Evolutionary conservation across 768 basidiomycete species (phyloP).

Genomic region (Phallus indusiatus): DNA sequence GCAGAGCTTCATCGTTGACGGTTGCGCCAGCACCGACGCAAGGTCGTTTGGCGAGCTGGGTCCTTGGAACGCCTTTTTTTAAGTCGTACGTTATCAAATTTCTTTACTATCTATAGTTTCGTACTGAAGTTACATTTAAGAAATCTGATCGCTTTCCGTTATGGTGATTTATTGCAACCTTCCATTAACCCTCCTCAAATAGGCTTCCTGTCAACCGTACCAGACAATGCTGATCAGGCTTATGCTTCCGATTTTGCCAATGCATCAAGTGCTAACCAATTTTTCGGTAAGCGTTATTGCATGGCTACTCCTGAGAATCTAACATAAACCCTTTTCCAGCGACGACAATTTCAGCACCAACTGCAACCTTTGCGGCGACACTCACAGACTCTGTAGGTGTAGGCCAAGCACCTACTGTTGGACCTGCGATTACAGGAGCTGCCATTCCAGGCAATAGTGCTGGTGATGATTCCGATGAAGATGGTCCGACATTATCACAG

Average conservation of each 20-base stretch:
- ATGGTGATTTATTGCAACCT: conserved; percentile 61
- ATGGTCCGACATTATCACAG: too few relatives aligned
- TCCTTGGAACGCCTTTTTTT: conserved; percentile 64
- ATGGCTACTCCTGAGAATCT: background rate
- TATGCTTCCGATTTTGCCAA: background rate
- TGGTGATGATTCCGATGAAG: too few relatives aligned
- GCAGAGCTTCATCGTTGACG: conserved; percentile 34
- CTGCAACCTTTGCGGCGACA: background rate
- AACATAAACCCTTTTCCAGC: background rate
- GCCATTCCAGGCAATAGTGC: too few relatives aligned
- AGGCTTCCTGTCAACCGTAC: conserved; percentile 65
- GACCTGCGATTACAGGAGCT: background rate
- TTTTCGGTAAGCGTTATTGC: background rate
- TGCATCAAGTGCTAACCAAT: background rate
- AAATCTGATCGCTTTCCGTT: conserved; percentile 58
- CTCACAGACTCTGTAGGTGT: conserved; percentile 1
- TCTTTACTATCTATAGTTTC: background rate
- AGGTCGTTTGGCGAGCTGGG: conserved; percentile 67
- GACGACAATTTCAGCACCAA: background rate
- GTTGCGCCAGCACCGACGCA: conserved; percentile 53
- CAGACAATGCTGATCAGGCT: conserved; percentile 36
- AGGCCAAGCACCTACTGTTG: background rate
- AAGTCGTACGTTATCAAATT: conserved; percentile 44
- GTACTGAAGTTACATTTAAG: conserved; percentile 24
- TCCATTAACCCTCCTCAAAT: conserved; percentile 59